phyloP scores from a whole-genome alignment of 2,329 filamentous ascomycete genomes.

The Thelonectria discophora region DNA sequence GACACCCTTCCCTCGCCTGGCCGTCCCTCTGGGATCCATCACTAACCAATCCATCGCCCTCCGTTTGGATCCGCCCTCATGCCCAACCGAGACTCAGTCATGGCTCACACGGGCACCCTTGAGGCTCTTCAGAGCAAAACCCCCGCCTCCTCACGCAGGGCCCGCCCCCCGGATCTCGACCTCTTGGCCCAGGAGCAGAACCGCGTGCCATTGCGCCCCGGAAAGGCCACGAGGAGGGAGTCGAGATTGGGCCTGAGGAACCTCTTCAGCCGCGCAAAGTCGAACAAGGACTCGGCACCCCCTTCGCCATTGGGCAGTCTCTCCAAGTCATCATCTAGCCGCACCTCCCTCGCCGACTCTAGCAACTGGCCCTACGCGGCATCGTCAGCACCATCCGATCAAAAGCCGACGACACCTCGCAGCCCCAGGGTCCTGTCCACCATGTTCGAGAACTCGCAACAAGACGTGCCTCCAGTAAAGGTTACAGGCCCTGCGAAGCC shows the following conservation, averaged over 20 bases:
- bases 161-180: conserved; percentile 40
- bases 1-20: conserved; percentile 18
- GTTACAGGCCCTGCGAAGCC: conserved; percentile 32
- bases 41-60: not conserved
- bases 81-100: conserved; percentile 40
- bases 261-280: conserved; percentile 60
- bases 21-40: conserved; percentile 19
- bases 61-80: conserved; percentile 19
- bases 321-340: conserved; percentile 51
- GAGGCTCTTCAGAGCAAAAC: conserved; percentile 40
- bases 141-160: conserved; percentile 34
- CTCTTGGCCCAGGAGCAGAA: conserved; percentile 43
- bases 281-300: conserved; percentile 47
- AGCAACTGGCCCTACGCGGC: conserved; percentile 53
- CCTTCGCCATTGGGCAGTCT: conserved; percentile 41
- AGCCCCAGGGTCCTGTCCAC: conserved; percentile 38
- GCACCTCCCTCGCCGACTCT: conserved; percentile 58
- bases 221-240: conserved; percentile 57
- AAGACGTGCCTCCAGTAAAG: conserved; percentile 26
- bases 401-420: conserved; percentile 41
- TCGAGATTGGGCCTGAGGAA: conserved; percentile 61
- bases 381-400: conserved; percentile 49
- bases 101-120: conserved; percentile 37
- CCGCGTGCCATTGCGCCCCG: conserved; percentile 54
- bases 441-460: conserved; percentile 36